Evolutionary conservation across 805 yeast species (phyloP).

Genomic region (Suhomyces sp.): DNA sequence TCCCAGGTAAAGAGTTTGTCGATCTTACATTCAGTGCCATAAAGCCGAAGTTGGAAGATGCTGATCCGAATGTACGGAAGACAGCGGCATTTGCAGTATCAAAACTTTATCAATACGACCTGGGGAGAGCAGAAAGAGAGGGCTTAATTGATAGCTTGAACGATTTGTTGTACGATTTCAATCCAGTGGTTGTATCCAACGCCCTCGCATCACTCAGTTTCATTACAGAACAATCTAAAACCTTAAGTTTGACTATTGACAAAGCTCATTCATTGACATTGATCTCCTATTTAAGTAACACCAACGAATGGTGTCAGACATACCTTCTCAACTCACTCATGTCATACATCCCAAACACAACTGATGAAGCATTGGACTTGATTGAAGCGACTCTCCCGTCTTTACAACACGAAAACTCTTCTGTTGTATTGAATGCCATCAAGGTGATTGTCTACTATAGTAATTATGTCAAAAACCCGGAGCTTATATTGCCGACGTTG

Average conservation of each 20-base stretch:
- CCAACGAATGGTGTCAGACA: slow-evolving; percentile 73
- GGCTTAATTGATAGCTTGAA: slow-evolving; percentile 51
- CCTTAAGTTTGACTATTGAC: slow-evolving; percentile 54
- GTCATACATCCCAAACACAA: slow-evolving; percentile 67
- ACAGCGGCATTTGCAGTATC: slow-evolving; percentile 71
- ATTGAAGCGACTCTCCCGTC: slow-evolving; percentile 68
- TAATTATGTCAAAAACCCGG: slow-evolving; percentile 64
- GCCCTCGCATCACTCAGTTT: slow-evolving; percentile 67
- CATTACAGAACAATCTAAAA: slow-evolving; percentile 56
- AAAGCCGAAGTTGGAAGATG: slow-evolving; percentile 36
- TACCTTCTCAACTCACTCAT: slow-evolving; percentile 64
- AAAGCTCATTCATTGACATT: slow-evolving; percentile 40
- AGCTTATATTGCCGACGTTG: slow-evolving; percentile 53
- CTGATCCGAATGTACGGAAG: slow-evolving; percentile 61
- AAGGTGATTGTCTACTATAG: slow-evolving; percentile 69
- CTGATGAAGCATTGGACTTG: slow-evolving; percentile 63
- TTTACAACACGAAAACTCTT: slow-evolving; percentile 75
- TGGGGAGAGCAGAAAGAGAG: slow-evolving; percentile 41
- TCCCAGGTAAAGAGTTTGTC: slow-evolving; percentile 54
- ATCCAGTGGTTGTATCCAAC: slow-evolving; percentile 64
- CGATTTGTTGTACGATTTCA: slow-evolving; percentile 53
- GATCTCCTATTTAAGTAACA: slow-evolving; percentile 32
- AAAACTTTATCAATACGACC: slow-evolving; percentile 58
- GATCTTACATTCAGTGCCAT: slow-evolving; percentile 46
- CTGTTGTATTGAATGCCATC: slow-evolving; percentile 76